phyloP scores from a whole-genome alignment of 2,329 filamentous ascomycete genomes.

The Exophiala spinifera region DNA sequence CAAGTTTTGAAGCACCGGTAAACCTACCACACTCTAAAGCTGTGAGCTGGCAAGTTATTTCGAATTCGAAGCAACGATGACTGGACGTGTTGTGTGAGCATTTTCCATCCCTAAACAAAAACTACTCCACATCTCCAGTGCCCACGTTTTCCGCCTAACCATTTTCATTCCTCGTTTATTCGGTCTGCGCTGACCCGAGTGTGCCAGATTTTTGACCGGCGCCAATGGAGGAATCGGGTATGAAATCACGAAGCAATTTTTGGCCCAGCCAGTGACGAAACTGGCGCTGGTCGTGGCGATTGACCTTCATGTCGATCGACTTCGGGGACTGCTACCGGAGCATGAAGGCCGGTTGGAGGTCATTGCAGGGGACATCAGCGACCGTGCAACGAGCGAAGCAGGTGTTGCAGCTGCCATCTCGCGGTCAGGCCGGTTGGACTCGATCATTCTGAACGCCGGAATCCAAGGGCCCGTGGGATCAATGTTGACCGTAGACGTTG shows the following conservation, averaged over 20 bases:
- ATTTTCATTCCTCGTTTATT: too few relatives aligned
- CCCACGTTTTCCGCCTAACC: too few relatives aligned
- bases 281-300: background rate
- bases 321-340: background rate
- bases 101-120: too few relatives aligned
- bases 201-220: too few relatives aligned
- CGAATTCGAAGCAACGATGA: too few relatives aligned
- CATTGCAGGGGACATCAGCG: background rate
- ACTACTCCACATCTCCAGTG: too few relatives aligned
- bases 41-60: too few relatives aligned
- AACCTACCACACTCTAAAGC: too few relatives aligned
- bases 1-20: too few relatives aligned
- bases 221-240: background rate
- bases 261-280: background rate
- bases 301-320: background rate
- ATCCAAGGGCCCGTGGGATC: background rate
- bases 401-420: background rate
- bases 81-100: too few relatives aligned
- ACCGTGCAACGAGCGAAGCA: background rate
- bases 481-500: background rate
- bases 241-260: background rate
- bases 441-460: slow-evolving; percentile 2
- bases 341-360: background rate
- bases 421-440: background rate
- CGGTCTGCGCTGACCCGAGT: too few relatives aligned